These are phyloP conservation scores for Lathyrus oleraceus DNA, from an alignment of 306 rosid genomes.

Conservation along the genomic window DNA sequence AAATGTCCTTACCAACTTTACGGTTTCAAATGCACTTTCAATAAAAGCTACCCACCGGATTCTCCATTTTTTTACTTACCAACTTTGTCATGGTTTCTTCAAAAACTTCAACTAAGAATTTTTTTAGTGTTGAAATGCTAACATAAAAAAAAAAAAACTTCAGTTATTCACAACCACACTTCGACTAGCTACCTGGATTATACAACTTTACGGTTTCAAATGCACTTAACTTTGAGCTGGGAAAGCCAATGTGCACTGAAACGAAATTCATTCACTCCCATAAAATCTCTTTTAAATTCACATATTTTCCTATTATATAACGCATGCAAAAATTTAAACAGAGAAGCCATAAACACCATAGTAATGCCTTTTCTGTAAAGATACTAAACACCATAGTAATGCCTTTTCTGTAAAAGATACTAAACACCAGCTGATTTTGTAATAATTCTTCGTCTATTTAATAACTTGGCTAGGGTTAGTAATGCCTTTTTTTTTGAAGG, in stretches of 20 bases:
- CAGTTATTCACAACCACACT: not conserved
- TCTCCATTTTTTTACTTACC: not conserved
- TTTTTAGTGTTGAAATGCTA: not conserved
- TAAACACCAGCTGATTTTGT: not conserved
- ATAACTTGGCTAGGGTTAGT: not conserved
- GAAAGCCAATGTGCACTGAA: not conserved
- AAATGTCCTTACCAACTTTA: no score
- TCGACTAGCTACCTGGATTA: not conserved
- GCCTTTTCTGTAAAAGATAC: no score
- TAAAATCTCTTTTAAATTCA: not conserved
- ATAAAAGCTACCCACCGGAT: not conserved
- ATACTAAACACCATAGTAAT: no score
- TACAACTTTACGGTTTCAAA: not conserved
- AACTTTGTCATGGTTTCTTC: not conserved
- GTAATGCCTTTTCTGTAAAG: not conserved
- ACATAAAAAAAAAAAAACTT: no score
- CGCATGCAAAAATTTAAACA: not conserved
- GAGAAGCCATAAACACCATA: not conserved
- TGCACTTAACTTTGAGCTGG: not conserved
- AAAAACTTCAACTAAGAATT: not conserved
- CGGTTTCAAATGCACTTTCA: no score
- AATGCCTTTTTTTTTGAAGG: no score
- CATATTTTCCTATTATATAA: not conserved
- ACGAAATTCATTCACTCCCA: not conserved
- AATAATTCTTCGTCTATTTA: not conserved